These are phyloP conservation scores for Hanseniaspora pseudoguilliermondii DNA, from an alignment of 805 yeast species.

Conservation along the genomic window DNA sequence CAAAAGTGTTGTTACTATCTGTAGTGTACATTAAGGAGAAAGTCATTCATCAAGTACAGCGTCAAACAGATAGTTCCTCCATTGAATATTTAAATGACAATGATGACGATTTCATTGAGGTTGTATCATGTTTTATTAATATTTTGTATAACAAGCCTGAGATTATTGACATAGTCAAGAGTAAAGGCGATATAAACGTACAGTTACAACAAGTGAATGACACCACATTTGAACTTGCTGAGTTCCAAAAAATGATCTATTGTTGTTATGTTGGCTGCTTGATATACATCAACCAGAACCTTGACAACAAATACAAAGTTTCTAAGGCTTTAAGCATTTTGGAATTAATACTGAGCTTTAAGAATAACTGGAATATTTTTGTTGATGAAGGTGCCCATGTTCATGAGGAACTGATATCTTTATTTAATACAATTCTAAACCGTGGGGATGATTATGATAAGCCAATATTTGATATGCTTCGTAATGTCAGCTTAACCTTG, in stretches of 20 bases:
- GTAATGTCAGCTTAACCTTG: conserved; percentile 20
- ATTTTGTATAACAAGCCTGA: background rate
- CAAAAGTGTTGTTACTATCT: background rate
- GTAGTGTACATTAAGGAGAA: background rate
- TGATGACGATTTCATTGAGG: background rate
- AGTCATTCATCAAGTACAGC: background rate
- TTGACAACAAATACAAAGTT: conserved; percentile 21
- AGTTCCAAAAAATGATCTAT: conserved; percentile 55
- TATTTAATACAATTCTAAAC: conserved; percentile 58
- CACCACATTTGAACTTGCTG: conserved; percentile 23
- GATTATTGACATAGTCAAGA: background rate
- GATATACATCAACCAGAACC: conserved; percentile 47
- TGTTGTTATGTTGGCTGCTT: conserved; percentile 74
- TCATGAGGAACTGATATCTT: conserved; percentile 62
- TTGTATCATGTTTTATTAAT: background rate
- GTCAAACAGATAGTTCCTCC: background rate
- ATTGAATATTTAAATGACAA: background rate
- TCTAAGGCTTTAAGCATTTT: conserved; percentile 38
- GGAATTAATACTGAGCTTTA: conserved; percentile 34
- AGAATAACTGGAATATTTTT: conserved; percentile 34
- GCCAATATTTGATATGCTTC: conserved; percentile 44
- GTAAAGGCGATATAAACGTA: background rate
- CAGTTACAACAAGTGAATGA: background rate
- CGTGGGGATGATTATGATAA: conserved; percentile 39
- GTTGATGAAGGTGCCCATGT: conserved; percentile 44